These are phyloP conservation scores for Solanum boliviense DNA, from an alignment of 257 asterid species.

Conservation along the genomic window DNA sequence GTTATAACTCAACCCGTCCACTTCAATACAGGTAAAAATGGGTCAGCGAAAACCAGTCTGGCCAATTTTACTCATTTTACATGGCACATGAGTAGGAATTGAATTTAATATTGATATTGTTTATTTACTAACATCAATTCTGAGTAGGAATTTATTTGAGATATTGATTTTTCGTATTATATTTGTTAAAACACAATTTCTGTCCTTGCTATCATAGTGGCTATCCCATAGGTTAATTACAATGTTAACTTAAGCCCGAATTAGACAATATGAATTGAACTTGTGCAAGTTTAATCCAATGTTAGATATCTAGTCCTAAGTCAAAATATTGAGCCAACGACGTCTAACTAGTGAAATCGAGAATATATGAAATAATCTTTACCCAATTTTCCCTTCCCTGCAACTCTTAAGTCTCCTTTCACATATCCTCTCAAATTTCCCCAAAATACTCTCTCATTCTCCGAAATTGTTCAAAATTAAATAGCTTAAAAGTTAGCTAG, in stretches of 20 bases:
- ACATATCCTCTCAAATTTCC: background rate
- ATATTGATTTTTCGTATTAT: background rate
- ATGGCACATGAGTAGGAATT: background rate
- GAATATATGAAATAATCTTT: background rate
- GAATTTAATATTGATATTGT: background rate
- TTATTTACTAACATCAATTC: background rate
- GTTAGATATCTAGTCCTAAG: background rate
- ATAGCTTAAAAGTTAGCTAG: constrained; percentile 30
- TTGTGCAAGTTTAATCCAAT: background rate
- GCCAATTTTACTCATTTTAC: background rate
- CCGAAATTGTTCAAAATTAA: background rate
- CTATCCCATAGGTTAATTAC: background rate
- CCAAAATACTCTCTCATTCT: background rate
- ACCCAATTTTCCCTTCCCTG: background rate
- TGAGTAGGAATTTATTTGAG: background rate
- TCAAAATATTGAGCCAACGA: background rate
- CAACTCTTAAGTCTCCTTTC: background rate
- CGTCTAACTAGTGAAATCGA: background rate
- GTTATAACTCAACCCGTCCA: background rate
- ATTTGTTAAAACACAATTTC: background rate
- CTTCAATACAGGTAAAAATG: background rate
- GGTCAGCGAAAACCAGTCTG: background rate
- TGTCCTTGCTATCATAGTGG: background rate
- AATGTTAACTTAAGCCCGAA: background rate
- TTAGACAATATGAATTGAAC: background rate